A percentile compares a stretch with the other conserved stretches of the same genome.
Conservation (phyloP, 2,329 filamentous ascomycete species). For the Cercospora sojina region DNA sequence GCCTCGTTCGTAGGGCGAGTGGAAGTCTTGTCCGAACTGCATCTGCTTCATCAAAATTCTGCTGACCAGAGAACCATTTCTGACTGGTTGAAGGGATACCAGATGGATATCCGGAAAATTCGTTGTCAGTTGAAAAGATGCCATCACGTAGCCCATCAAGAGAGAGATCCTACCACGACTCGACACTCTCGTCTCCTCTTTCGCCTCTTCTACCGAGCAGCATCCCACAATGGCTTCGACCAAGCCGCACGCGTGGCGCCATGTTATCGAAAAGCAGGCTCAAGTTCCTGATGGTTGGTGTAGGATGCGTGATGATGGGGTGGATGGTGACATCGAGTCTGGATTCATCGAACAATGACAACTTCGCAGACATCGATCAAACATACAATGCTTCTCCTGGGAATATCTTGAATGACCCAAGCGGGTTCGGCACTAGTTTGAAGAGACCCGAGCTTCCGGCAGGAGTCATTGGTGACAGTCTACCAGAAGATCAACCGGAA, state of each 20-base stretch:
- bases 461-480: slow-evolving; percentile 24
- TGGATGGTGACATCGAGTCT: slow-evolving; percentile 35
- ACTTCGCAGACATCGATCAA: slow-evolving; percentile 9
- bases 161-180: slow-evolving; percentile 26
- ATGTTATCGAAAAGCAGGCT: slow-evolving; percentile 28
- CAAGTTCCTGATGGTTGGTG: slow-evolving; percentile 28
- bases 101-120: neutral
- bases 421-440: slow-evolving; percentile 23
- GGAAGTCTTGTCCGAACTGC: neutral
- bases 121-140: slow-evolving; percentile 17
- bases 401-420: slow-evolving; percentile 30
- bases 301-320: slow-evolving; percentile 34
- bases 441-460: slow-evolving; percentile 9
- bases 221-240: slow-evolving; percentile 35
- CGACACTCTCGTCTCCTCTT: slow-evolving; percentile 28
- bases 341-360: slow-evolving; percentile 19
- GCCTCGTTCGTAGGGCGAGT: neutral
- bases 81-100: neutral
- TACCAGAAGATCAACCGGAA: slow-evolving; percentile 19
- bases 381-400: slow-evolving; percentile 24
- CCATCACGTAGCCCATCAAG: slow-evolving; percentile 27
- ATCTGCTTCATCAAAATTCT: neutral
- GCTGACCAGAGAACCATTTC: neutral
- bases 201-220: slow-evolving; percentile 29
- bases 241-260: slow-evolving; percentile 18